Base-by-base conservation (phyloP, 495 filamentous ascomycete species). In the Tuber borchii region DNA sequence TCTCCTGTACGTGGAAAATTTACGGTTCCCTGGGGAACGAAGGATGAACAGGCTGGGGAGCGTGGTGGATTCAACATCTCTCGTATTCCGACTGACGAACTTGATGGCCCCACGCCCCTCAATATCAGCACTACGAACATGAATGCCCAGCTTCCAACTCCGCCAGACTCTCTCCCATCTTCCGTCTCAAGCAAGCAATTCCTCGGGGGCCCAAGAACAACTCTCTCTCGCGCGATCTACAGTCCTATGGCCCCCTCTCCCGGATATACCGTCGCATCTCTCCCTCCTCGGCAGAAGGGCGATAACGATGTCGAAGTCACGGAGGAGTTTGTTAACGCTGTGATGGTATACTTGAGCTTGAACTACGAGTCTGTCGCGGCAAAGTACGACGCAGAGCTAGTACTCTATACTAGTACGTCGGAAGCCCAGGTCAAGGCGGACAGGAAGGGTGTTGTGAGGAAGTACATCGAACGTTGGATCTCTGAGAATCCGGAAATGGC, bases 211-310 rank as follows among this genome's bases (percentile, higher is more conserved):
- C 45, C 71, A 17, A 39, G 70, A 69, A 75, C 73, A 19, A 48
- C 77, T 68, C 77, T 77, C n/a, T 48, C 80, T 75, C 74, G 77
- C 42, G 56, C 74, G 61, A 73, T 80, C 6, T 79, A 79, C 73
- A 77, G 76, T 42, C 78, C 78, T 7, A 79, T 79, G 78, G 78
- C 78, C 4, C 78, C 81, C 19, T 81, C 78, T 9, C 81, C 81
- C 10, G 81, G 81, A 68, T 83, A 83, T 44, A 83, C 81, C 19
- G 81, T 83, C 71, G 81, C 81, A 40, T 83, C 81, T 19, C 44
- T 83, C 2, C 81, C 81, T 61, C 81, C 81, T n/a, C 71, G 76
- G n/a, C 80, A 73, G 44, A 73, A 78, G 61, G 75, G 71, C n/a
- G 80, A 77, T 14, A 72, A 73, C 34, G 78, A 76, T 6, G 68